Evolutionary conservation across 441 rosid genomes (phyloP), one percentile per base, ranked within the genome.

Genomic region (Adansonia gregorii): DNA sequence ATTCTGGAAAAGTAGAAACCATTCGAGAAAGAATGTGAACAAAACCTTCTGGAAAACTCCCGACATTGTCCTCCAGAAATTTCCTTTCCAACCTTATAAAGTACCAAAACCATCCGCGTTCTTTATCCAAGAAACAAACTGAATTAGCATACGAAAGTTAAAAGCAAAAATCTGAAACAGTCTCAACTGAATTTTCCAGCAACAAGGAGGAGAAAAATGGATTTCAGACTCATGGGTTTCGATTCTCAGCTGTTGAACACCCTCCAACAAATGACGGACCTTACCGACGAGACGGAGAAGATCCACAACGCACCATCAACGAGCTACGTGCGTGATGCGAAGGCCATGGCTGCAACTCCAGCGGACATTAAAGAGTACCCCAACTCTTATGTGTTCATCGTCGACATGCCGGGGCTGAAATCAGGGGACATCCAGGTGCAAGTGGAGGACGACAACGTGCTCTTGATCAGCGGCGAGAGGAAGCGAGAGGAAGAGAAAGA

Each of bases 321-420:
- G 3, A 52, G 81, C n/a, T 90, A 85, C 24, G 83, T 87, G 0
- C 78, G 93, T 2, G 90, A 89, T 20, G 87, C 88, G 2, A 89
- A 88, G 73, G 90, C 93, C 0, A 91, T 89, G 93, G 93, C 93
- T 0, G 77, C 86, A 0, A 91, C 90, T 0, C 93, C 91, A 0
- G 90, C 90, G 0, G 92, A 91, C 35, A 86, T 91, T 24, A 84
- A 77, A 82, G 94, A 91, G 79, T 84, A 73, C 48, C 83, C 89
- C 0, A 84, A 78, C 51, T 80, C 87, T 0, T 91, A 91, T 24
- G 86, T 77, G 58, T 91, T 89, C 76, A 31, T 89, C 22, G 56
- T 91, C 54, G 90, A 91, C 83, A 91, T 91, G 92, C 93, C 91
- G 0, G 92, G 95, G 64, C 61, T 89, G 72, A 84, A 87, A 58